Conservation (phyloP, 202 grass and related monocot genomes). For the Zoysia matrella region DNA sequence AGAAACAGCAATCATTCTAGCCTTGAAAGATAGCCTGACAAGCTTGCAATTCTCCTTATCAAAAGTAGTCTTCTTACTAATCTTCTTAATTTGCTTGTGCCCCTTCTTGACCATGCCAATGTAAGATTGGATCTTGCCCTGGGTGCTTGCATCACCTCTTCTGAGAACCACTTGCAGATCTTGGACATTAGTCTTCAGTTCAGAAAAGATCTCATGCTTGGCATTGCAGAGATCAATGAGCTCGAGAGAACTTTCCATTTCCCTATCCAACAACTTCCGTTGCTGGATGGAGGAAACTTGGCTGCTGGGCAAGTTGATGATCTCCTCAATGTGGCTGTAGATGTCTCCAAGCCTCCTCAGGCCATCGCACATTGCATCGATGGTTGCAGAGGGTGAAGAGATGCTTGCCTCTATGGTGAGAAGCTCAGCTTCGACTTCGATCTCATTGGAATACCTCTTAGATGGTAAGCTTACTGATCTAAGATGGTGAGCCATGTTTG, state of each 20-base stretch:
- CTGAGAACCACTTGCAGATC: slow-evolving; percentile 34
- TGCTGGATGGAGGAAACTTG: slow-evolving; percentile 39
- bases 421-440: slow-evolving; percentile 53
- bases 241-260: too few relatives aligned
- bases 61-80: slow-evolving; percentile 32
- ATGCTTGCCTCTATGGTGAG: slow-evolving; percentile 39
- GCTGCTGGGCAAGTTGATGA: slow-evolving; percentile 52
- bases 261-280: slow-evolving; percentile 42
- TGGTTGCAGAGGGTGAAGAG: slow-evolving; percentile 34
- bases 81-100: slow-evolving; percentile 51
- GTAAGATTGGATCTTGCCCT: slow-evolving; percentile 39
- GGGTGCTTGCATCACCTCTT: slow-evolving; percentile 32
- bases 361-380: slow-evolving; percentile 29
- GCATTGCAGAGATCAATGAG: too few relatives aligned
- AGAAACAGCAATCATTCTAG: slow-evolving; percentile 43
- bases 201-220: slow-evolving; percentile 39
- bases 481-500: slow-evolving; percentile 52
- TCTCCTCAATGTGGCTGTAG: slow-evolving; percentile 54
- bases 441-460: slow-evolving; percentile 36
- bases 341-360: not conserved
- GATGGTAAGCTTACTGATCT: slow-evolving; percentile 63
- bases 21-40: slow-evolving; percentile 14
- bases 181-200: slow-evolving; percentile 46
- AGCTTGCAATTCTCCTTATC: slow-evolving; percentile 33
- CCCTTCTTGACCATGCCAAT: slow-evolving; percentile 47